A percentile compares a stretch with the other conserved stretches of the same genome.
Conservation (phyloP, 352 stramenopile genomes). For the Saprolegnia parasitica region DNA sequence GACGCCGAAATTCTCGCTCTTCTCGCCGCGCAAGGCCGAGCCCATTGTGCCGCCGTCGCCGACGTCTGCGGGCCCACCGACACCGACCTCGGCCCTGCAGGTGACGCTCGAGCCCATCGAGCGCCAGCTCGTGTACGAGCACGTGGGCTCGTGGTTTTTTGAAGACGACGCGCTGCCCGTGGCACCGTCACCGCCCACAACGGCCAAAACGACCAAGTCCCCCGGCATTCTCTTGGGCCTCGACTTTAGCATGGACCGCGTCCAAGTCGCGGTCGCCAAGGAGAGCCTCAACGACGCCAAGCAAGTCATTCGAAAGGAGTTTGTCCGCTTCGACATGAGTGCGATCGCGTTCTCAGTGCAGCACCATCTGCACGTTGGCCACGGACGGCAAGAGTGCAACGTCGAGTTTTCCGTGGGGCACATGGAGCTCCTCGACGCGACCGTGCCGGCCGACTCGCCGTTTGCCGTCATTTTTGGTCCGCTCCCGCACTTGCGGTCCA, state of each 20-base stretch:
- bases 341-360: slow-evolving; percentile 62
- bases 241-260: neutral
- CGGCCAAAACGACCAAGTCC: neutral
- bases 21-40: slow-evolving; percentile 13
- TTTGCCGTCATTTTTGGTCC: slow-evolving; percentile 21
- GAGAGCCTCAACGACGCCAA: slow-evolving; percentile 4
- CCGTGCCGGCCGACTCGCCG: neutral
- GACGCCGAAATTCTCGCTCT: slow-evolving; percentile 11
- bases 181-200: neutral
- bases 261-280: slow-evolving; percentile 15
- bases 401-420: slow-evolving; percentile 1
- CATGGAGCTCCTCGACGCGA: slow-evolving; percentile 21
- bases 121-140: slow-evolving; percentile 22
- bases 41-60: slow-evolving; percentile 4
- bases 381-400: neutral
- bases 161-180: neutral
- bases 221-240: neutral
- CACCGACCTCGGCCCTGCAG: neutral
- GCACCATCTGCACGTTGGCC: slow-evolving; percentile 33
- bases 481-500: neutral
- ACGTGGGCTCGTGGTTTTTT: slow-evolving; percentile 21
- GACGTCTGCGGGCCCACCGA: neutral
- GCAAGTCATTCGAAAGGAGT: slow-evolving; percentile 35
- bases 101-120: slow-evolving; percentile 10
- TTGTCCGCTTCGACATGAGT: slow-evolving; percentile 64